Evolutionary conservation across 495 filamentous ascomycete genomes (phyloP).

Genomic region (Cercophora samala): DNA sequence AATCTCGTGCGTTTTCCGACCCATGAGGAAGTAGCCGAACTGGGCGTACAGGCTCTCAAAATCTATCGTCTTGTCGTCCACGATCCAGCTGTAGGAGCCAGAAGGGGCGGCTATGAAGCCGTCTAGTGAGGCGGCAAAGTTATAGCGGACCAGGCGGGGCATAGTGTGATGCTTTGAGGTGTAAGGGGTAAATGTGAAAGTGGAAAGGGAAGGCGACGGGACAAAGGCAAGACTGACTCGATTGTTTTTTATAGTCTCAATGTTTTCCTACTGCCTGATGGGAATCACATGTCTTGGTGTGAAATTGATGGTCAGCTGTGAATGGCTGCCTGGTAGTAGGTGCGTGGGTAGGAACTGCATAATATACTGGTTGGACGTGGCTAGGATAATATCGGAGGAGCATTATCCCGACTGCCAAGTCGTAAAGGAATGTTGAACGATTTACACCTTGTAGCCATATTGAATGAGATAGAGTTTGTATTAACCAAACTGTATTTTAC

Average conservation of each 20-base stretch:
- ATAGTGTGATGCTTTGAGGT: neutral
- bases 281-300: too few species aligned
- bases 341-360: neutral
- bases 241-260: too few species aligned
- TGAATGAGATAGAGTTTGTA: too few species aligned
- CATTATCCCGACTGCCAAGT: neutral
- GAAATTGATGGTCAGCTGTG: neutral
- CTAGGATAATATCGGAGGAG: neutral
- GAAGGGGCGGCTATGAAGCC: constrained; percentile 17
- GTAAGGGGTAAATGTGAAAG: neutral
- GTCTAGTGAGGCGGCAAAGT: constrained; percentile 19
- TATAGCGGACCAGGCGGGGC: neutral
- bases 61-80: constrained; percentile 18
- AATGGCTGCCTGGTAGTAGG: neutral
- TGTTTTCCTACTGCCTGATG: too few species aligned
- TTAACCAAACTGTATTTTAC: too few species aligned
- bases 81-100: constrained; percentile 16
- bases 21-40: neutral
- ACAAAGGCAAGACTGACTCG: too few species aligned
- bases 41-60: neutral
- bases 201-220: neutral
- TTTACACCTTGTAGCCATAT: too few species aligned
- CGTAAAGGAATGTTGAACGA: too few species aligned
- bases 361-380: neutral
- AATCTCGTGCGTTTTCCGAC: neutral